Percentiles rank a stretch among this genome's conserved stretches.
Evolutionary conservation across 2,329 filamentous ascomycete species (phyloP).

Genomic region (Fusarium sp.): DNA sequence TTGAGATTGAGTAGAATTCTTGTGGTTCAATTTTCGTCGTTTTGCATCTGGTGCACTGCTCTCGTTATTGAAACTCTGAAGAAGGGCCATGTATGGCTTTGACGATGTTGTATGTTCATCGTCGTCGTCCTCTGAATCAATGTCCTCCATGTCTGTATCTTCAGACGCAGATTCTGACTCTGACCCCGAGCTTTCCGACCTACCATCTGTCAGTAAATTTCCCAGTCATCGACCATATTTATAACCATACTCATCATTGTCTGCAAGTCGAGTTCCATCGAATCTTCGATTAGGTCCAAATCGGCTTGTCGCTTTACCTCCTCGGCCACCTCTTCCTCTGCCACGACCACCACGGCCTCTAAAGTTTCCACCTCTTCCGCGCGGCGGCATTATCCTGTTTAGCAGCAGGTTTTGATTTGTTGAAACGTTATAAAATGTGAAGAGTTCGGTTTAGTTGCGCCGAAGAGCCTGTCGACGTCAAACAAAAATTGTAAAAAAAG

Average conservation of each 20-base stretch:
- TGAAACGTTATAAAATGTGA: neutral
- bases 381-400: conserved; percentile 45
- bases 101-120: conserved; percentile 56
- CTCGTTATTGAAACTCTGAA: conserved; percentile 64
- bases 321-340: conserved; percentile 43
- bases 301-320: conserved; percentile 48
- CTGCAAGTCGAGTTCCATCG: conserved; percentile 49
- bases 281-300: conserved; percentile 51
- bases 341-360: conserved; percentile 45
- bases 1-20: conserved; percentile 32
- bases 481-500: conserved; percentile 42
- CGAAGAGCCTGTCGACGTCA: neutral
- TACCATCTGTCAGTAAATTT: conserved; percentile 2
- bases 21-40: conserved; percentile 64
- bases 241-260: conserved; percentile 48
- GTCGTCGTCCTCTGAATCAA: conserved; percentile 56
- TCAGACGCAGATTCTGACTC: conserved; percentile 44
- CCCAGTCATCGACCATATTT: too few relatives aligned
- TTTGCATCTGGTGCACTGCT: conserved; percentile 59
- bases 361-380: conserved; percentile 47
- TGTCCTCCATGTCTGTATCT: conserved; percentile 50
- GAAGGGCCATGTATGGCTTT: conserved; percentile 65
- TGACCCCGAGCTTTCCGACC: conserved; percentile 40
- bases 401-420: fast-evolving
- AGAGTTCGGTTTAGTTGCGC: neutral